These are phyloP conservation scores for Gilbertella persicaria DNA, from an alignment of 371 early-diverging fungal species.

Conservation along the genomic window DNA sequence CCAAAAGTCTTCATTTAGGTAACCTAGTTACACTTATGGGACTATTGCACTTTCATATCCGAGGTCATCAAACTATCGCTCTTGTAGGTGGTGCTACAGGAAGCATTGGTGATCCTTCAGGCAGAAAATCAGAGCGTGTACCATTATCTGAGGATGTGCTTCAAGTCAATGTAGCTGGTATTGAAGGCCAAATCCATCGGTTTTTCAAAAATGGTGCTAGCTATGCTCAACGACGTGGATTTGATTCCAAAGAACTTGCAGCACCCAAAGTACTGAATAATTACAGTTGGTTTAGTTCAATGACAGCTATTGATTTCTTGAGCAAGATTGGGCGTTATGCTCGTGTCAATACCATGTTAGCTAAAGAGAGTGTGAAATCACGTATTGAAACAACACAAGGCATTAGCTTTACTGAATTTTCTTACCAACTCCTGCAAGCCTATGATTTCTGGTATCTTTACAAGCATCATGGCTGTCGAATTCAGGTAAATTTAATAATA, in stretches of 20 bases:
- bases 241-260: slow-evolving; percentile 14
- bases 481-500: slow-evolving; percentile 56
- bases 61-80: slow-evolving; percentile 84
- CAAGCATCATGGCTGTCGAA: slow-evolving; percentile 61
- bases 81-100: slow-evolving; percentile 96
- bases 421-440: slow-evolving; percentile 94
- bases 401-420: slow-evolving; percentile 94
- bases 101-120: slow-evolving; percentile 92
- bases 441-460: slow-evolving; percentile 91
- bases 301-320: slow-evolving; percentile 83
- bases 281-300: slow-evolving; percentile 74
- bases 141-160: slow-evolving; percentile 62
- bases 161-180: slow-evolving; percentile 64
- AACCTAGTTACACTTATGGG: slow-evolving; percentile 87
- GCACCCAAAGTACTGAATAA: slow-evolving; percentile 76
- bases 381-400: slow-evolving; percentile 83
- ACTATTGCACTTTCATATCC: slow-evolving; percentile 80
- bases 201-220: slow-evolving; percentile 70
- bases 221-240: slow-evolving; percentile 59
- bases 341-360: slow-evolving; percentile 85
- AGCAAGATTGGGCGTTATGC: slow-evolving; percentile 77
- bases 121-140: slow-evolving; percentile 78
- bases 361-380: slow-evolving; percentile 80
- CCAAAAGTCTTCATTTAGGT: slow-evolving; percentile 87
- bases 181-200: slow-evolving; percentile 68